Conservation (phyloP, 345 rosid species). For the Gossypium thurberi region DNA sequence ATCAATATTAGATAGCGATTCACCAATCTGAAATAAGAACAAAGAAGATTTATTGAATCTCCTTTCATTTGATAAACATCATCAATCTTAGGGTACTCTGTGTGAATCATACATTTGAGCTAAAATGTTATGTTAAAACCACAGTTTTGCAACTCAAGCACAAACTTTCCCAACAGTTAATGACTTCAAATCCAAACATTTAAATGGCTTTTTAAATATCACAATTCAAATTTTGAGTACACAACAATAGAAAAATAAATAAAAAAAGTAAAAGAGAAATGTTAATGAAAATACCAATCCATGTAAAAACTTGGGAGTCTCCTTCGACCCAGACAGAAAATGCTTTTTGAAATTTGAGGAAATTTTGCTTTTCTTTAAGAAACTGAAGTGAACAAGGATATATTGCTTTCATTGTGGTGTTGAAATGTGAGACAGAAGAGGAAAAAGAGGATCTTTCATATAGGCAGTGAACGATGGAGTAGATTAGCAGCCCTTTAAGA, state of each 20-base stretch:
- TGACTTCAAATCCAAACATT: neutral
- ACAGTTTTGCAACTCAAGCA: neutral
- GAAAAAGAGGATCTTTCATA: neutral
- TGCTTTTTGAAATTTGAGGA: neutral
- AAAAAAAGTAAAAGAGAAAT: no score
- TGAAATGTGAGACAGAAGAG: neutral
- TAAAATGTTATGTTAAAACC: neutral
- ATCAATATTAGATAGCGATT: slow-evolving; percentile 58
- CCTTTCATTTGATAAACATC: neutral
- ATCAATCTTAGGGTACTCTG: neutral
- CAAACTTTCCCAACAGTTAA: neutral
- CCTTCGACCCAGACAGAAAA: neutral
- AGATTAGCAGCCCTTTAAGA: neutral
- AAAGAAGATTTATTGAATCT: neutral
- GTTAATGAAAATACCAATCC: neutral
- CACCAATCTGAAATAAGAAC: slow-evolving; percentile 51
- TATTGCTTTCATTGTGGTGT: neutral
- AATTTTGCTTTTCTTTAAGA: neutral
- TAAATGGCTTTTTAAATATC: neutral
- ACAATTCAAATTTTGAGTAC: neutral
- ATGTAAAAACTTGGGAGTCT: neutral
- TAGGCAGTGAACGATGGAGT: neutral
- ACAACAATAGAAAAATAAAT: neutral
- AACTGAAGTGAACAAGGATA: neutral
- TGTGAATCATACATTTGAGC: neutral